Percentiles rank a stretch among this genome's conserved stretches.
These are phyloP conservation scores for Neoboletus subvelutipes DNA, from an alignment of 768 basidiomycete genomes.

Conservation along the genomic window DNA sequence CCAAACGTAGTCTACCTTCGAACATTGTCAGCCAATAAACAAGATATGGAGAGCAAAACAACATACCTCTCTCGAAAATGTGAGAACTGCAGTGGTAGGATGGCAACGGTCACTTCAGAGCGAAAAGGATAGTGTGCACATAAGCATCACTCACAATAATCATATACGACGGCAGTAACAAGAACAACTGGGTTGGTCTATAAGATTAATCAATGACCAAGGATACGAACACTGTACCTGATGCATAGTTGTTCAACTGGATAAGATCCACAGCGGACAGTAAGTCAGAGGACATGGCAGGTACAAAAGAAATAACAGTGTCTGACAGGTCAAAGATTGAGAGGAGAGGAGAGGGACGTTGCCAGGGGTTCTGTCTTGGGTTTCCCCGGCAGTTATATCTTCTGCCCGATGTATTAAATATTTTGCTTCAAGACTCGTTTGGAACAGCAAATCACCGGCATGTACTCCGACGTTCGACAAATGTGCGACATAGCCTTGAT, in stretches of 20 bases:
- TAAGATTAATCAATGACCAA: not conserved
- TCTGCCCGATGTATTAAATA: too few species aligned
- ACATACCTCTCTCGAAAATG: not conserved
- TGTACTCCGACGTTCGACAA: too few species aligned
- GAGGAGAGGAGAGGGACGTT: not conserved
- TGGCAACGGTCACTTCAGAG: not conserved
- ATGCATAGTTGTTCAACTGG: not conserved
- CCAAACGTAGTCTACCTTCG: slow-evolving; percentile 2
- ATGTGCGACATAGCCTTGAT: not conserved
- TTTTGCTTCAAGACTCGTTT: too few species aligned
- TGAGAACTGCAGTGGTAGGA: slow-evolving; percentile 1
- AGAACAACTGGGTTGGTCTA: not conserved
- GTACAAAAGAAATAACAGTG: not conserved
- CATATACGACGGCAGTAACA: not conserved
- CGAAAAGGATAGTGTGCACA: not conserved
- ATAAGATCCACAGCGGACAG: not conserved
- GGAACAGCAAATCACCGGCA: too few species aligned
- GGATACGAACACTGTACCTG: not conserved
- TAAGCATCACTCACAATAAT: not conserved
- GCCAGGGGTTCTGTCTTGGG: not conserved
- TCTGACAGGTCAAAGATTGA: not conserved
- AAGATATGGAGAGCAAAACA: not conserved
- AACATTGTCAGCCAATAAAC: not conserved
- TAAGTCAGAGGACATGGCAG: not conserved
- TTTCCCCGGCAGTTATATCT: not conserved